Evolutionary conservation across 2,329 filamentous ascomycete species (phyloP).

Genomic region (Cladosporium sp.): DNA sequence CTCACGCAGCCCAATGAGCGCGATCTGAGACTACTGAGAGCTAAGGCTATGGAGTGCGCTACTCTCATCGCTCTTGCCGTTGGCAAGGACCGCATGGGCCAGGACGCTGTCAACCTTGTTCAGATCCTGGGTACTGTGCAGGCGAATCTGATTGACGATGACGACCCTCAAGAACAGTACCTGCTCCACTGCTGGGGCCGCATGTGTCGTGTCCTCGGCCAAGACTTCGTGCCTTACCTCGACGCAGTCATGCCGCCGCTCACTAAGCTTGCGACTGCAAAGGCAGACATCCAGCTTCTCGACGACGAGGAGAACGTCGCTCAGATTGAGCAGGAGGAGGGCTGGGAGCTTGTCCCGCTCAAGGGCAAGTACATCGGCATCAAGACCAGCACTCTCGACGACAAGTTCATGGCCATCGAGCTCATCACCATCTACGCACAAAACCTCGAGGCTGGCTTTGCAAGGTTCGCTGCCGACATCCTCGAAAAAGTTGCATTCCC

Average conservation of each 20-base stretch:
- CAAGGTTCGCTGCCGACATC: slow-evolving; percentile 83
- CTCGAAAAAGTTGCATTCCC: slow-evolving; percentile 96
- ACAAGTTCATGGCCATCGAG: slow-evolving; percentile 99
- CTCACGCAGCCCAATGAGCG: slow-evolving; percentile 85
- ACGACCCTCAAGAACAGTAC: slow-evolving; percentile 95
- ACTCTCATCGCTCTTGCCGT: slow-evolving; percentile 93
- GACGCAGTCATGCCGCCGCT: slow-evolving; percentile 91
- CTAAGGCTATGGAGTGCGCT: slow-evolving; percentile 98
- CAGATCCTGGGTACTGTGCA: slow-evolving; percentile 85
- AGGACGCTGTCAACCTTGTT: slow-evolving; percentile 80
- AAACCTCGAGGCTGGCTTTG: slow-evolving; percentile 86
- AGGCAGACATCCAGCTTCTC: slow-evolving; percentile 92
- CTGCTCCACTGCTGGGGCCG: slow-evolving; percentile 98
- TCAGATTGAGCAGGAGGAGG: slow-evolving; percentile 86
- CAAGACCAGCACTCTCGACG: slow-evolving; percentile 90
- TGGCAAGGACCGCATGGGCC: slow-evolving; percentile 83
- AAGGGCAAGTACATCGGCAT: slow-evolving; percentile 99
- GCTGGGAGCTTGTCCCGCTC: slow-evolving; percentile 93
- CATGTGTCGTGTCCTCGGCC: slow-evolving; percentile 90
- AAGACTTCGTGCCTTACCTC: slow-evolving; percentile 88
- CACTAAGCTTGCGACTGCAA: slow-evolving; percentile 82
- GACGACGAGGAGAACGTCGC: slow-evolving; percentile 94
- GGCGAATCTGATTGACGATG: slow-evolving; percentile 74
- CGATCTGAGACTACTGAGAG: slow-evolving; percentile 82
- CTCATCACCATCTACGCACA: slow-evolving; percentile 95